These are phyloP conservation scores for Magnaporthiopsis rhizophila DNA, from an alignment of 2,329 filamentous ascomycete species.

Conservation along the genomic window DNA sequence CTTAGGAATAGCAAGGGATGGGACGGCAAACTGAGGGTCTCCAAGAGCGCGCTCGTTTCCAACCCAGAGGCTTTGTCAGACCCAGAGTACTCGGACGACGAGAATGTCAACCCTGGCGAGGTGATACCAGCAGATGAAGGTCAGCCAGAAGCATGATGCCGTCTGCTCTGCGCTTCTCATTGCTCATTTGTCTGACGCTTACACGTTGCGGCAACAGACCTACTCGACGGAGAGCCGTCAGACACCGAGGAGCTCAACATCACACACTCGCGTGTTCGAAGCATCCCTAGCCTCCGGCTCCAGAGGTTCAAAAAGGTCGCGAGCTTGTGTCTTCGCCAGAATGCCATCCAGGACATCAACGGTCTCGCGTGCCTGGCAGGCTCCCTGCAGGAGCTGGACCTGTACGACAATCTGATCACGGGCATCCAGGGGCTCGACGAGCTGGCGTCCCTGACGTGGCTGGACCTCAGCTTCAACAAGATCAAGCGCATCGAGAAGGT, in stretches of 20 bases:
- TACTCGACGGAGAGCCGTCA: slow-evolving; percentile 51
- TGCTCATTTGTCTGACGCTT: slow-evolving; percentile 3
- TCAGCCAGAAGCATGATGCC: slow-evolving; percentile 24
- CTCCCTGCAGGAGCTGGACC: slow-evolving; percentile 74
- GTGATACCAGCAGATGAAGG: slow-evolving; percentile 77
- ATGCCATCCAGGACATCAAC: slow-evolving; percentile 73
- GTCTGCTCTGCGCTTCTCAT: neutral
- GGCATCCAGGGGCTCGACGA: slow-evolving; percentile 79
- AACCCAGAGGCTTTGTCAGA: slow-evolving; percentile 82
- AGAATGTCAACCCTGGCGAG: slow-evolving; percentile 61
- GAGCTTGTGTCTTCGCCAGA: slow-evolving; percentile 86
- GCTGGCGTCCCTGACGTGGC: slow-evolving; percentile 63
- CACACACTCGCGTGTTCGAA: slow-evolving; percentile 76
- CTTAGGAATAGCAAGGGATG: slow-evolving; percentile 61
- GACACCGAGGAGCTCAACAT: slow-evolving; percentile 75
- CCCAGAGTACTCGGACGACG: slow-evolving; percentile 71
- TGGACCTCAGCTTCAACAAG: slow-evolving; percentile 98
- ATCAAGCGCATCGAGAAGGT: slow-evolving; percentile 97
- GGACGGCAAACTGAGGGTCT: slow-evolving; percentile 76
- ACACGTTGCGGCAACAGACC: slow-evolving; percentile 32
- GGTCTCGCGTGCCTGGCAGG: slow-evolving; percentile 58
- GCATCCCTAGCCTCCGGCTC: slow-evolving; percentile 69
- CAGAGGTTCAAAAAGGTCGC: slow-evolving; percentile 72
- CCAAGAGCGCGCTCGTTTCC: slow-evolving; percentile 57
- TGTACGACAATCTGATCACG: slow-evolving; percentile 92